phyloP scores from a whole-genome alignment of 2,329 filamentous ascomycete species.

The Penicillium sp. region DNA sequence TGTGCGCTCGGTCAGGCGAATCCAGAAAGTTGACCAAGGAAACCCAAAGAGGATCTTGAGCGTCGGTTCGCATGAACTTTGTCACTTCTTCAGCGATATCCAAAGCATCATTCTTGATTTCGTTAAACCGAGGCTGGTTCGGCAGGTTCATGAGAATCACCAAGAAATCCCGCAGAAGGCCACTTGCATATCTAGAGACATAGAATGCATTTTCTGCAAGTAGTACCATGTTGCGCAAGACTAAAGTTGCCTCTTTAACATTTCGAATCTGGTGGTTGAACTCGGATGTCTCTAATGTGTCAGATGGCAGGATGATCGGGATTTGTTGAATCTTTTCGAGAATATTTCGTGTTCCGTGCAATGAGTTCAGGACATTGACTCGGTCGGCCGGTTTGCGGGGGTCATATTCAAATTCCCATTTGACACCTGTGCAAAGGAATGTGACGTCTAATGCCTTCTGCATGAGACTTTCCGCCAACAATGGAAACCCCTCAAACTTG shows the following conservation, averaged over 20 bases:
- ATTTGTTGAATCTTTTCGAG: constrained; percentile 72
- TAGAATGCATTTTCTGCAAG: constrained; percentile 85
- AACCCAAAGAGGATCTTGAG: constrained; percentile 77
- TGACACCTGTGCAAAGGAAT: constrained; percentile 77
- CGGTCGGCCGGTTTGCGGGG: constrained; percentile 54
- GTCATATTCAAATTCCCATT: constrained; percentile 79
- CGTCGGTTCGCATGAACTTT: constrained; percentile 73
- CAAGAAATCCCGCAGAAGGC: constrained; percentile 76
- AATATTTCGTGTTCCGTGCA: constrained; percentile 71
- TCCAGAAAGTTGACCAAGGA: constrained; percentile 64
- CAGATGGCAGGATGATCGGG: constrained; percentile 61
- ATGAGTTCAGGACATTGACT: constrained; percentile 65
- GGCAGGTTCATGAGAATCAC: constrained; percentile 82
- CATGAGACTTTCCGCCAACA: constrained; percentile 83
- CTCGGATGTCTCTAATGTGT: constrained; percentile 71
- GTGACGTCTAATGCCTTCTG: constrained; percentile 82
- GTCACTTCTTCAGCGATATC: constrained; percentile 92
- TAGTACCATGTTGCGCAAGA: constrained; percentile 95
- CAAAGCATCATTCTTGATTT: constrained; percentile 87
- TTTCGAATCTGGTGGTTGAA: constrained; percentile 73
- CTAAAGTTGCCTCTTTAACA: constrained; percentile 83
- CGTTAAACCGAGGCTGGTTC: constrained; percentile 68
- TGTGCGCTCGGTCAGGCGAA: constrained; percentile 77
- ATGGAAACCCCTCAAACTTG: constrained; percentile 88
- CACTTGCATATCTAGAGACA: constrained; percentile 68